phyloP scores from a whole-genome alignment of 768 basidiomycete genomes.

The Leccinum aurantiacum region DNA sequence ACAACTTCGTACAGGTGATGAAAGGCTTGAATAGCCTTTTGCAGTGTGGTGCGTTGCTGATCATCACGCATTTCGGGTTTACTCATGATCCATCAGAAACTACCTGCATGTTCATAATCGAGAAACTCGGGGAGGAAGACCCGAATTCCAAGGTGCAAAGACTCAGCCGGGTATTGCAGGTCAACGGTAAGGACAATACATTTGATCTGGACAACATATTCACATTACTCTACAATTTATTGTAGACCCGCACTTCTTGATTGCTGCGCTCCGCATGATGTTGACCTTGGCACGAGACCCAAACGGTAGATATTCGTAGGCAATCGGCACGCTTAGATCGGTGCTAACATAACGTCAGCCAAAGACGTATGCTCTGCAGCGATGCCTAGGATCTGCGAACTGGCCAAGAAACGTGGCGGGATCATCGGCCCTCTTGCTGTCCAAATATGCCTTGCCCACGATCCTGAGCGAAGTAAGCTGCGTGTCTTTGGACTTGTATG shows the following conservation, averaged over 20 bases:
- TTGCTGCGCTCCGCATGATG: slow-evolving; percentile 19
- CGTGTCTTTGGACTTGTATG: background rate
- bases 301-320: slow-evolving; percentile 5
- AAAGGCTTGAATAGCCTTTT: slow-evolving; percentile 18
- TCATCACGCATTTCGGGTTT: background rate
- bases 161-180: slow-evolving; percentile 15
- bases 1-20: slow-evolving; percentile 22
- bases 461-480: slow-evolving; percentile 9
- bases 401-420: slow-evolving; percentile 9
- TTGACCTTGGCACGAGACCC: slow-evolving; percentile 15
- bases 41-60: slow-evolving; percentile 13
- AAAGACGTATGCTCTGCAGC: slow-evolving; percentile 2
- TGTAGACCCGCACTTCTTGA: slow-evolving; percentile 11
- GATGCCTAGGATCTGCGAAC: slow-evolving; percentile 14
- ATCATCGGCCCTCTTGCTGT: slow-evolving; percentile 22
- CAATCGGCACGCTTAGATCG: background rate
- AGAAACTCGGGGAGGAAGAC: too few relatives aligned
- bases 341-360: background rate
- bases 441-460: slow-evolving; percentile 14
- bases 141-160: background rate
- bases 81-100: slow-evolving; percentile 7
- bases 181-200: slow-evolving; percentile 7
- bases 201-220: background rate
- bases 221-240: background rate
- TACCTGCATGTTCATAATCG: slow-evolving; percentile 1